Evolutionary conservation across 2,329 filamentous ascomycete species (phyloP), one percentile per base, ranked within the genome.

Genomic region (Sporothrix curviconia): DNA sequence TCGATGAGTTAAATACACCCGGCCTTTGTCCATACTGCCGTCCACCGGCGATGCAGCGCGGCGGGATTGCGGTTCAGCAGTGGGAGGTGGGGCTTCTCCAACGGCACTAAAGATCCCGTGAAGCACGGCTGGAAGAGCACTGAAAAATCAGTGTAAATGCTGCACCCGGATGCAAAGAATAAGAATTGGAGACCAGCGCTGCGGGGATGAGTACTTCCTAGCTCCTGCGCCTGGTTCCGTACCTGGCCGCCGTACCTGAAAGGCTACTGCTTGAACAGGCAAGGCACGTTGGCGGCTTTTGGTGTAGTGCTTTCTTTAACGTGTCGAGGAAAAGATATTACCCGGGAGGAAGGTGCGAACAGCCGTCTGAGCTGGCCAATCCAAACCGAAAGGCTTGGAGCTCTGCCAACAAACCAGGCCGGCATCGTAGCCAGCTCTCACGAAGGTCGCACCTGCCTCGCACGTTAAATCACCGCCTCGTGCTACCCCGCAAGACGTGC

Each of bases 171-270:
- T n/a, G n/a, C n/a, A n/a, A n/a, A n/a, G n/a, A n/a, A n/a, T n/a
- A n/a, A n/a, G n/a, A 3, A 6, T 51, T 19, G 47, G 19, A 25
- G 32, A 22, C 8, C 4, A n/a, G 19, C 17, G 32, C 28, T 3
- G 19, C 59, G 59, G 59, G 53, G 49, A 56, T 58, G 59, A 60
- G 59, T 60, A 56, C 42, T 58, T 54, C 59, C 59, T 58, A 57
- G 55, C 46, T 55, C 37, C 19, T 50, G 3, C 14, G 19, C 4
- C 11, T 15, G 12, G 14, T 25, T 37, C 30, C 15, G 22, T 17
- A 25, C 8, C 28, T 15, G 25, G 19, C 12, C 9, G 46, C 28
- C 44, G 47, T 37, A 50, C 47, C 47, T 51, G 49, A 51, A 2
- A 34, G 25, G 5, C 28, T 32, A 40, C 17, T 40, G 22, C 49